Evolutionary conservation across 352 stramenopile genomes (phyloP).

Genomic region (Phytophthora nicotianae): DNA sequence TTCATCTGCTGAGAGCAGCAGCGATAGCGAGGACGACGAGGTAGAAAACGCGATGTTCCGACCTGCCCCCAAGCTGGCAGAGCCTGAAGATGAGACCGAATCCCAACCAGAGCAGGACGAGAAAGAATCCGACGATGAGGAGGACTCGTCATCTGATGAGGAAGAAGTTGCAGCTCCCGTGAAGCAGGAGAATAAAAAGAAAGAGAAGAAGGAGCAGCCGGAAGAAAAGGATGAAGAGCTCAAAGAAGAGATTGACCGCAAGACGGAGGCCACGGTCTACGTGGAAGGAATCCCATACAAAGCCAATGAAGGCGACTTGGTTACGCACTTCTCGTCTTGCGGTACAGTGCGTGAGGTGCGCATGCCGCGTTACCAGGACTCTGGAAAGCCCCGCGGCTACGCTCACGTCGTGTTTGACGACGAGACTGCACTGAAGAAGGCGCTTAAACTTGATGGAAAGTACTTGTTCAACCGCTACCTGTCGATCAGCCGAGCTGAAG

Average conservation of each 20-base stretch:
- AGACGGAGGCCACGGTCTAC: constrained; percentile 91
- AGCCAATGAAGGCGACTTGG: constrained; percentile 89
- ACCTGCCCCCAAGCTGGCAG: constrained; percentile 36
- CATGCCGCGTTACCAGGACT: constrained; percentile 94
- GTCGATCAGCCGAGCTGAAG: constrained; percentile 84
- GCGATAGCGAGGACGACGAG: constrained; percentile 60
- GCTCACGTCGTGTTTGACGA: constrained; percentile 93
- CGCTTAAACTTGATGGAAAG: constrained; percentile 87
- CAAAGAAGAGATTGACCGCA: constrained; percentile 68
- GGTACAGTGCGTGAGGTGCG: constrained; percentile 92
- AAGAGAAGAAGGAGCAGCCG: constrained; percentile 15
- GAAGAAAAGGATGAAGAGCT: constrained; percentile 42
- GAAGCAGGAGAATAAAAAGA: constrained; percentile 41
- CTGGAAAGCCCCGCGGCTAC: constrained; percentile 90
- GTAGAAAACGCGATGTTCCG: constrained; percentile 82
- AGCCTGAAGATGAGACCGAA: constrained; percentile 11
- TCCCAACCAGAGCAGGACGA: constrained; percentile 26
- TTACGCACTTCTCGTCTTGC: constrained; percentile 89
- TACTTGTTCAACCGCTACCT: constrained; percentile 92
- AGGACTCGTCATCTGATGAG: constrained; percentile 9
- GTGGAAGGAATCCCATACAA: constrained; percentile 96
- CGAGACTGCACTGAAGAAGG: constrained; percentile 65
- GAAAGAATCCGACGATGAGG: constrained; percentile 13
- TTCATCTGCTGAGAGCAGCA: constrained; percentile 24
- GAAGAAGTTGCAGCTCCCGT: constrained; percentile 65